These are phyloP conservation scores for Claviceps capensis DNA, from an alignment of 2,329 filamentous ascomycete genomes.

Conservation along the genomic window DNA sequence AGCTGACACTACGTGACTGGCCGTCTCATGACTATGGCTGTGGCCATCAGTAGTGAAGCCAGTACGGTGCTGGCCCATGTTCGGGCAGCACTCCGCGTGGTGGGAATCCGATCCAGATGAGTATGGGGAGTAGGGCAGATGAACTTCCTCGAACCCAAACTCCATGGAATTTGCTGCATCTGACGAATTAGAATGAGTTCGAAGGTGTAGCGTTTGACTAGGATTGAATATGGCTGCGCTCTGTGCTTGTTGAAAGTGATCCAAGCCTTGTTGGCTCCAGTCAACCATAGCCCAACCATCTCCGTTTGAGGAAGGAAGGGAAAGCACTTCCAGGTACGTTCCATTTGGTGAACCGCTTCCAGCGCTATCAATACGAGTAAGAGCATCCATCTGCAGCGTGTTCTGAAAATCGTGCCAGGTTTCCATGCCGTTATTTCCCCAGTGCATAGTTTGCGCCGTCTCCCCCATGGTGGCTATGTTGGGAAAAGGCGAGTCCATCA, in stretches of 20 bases:
- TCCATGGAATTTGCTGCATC: conserved; percentile 54
- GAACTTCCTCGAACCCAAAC: conserved; percentile 68
- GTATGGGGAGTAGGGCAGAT: conserved; percentile 62
- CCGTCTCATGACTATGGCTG: conserved; percentile 34
- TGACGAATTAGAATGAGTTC: conserved; percentile 76
- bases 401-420: conserved; percentile 72
- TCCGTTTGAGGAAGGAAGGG: conserved; percentile 66
- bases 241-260: conserved; percentile 42
- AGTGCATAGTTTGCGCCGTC: conserved; percentile 41
- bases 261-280: conserved; percentile 51
- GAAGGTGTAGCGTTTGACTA: conserved; percentile 74
- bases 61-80: conserved; percentile 37
- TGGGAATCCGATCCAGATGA: conserved; percentile 67
- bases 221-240: conserved; percentile 77
- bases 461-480: conserved; percentile 44
- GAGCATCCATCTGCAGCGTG: conserved; percentile 37
- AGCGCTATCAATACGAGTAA: conserved; percentile 26
- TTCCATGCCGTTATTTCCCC: conserved; percentile 47
- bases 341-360: conserved; percentile 32
- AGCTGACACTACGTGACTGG: conserved; percentile 55
- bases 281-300: conserved; percentile 80
- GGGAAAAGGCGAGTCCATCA: conserved; percentile 51
- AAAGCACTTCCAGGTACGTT: conserved; percentile 70
- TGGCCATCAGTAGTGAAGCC: conserved; percentile 46
- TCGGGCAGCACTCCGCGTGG: conserved; percentile 10